Evolutionary conservation across 2,329 filamentous ascomycete species (phyloP), one percentile per base, ranked within the genome.

Genomic region (Herpotrichia juniperi): DNA sequence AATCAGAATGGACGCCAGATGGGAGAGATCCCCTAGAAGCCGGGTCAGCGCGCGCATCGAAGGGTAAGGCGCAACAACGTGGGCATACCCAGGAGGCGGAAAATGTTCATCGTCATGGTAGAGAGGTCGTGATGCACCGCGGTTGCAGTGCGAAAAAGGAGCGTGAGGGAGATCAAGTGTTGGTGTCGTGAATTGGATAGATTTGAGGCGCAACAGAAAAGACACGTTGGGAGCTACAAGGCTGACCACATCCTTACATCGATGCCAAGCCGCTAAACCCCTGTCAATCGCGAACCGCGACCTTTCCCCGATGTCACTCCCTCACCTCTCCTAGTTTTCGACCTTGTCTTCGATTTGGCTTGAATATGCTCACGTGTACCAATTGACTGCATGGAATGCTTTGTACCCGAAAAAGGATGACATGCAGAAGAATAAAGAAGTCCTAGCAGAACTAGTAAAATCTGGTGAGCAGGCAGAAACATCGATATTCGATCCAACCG

Each of bases 1-100:
- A 67, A 99, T 96, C 67, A 96, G 82, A 72, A 99, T 96, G 48
- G 93, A 97, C 59, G 89, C 82, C 67, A 99, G 80, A 82, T 99
- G 94, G 81, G 92, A 97, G 74, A 99, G 85, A 82, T 99, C 94
- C 79, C 87, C 93, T 96, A 63, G 14, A 53, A 32, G 10, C 24
- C 50, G 32, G 43, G 54, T 73, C 58, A 72, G 66, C 58, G 55
- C 48, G 61, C 59, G 57, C 56, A 52, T 63, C 42, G 46, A 49
- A 45, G 43, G 17, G 31, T n/a, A 14, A 40, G 19, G 37, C 37
- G 37, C 37, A 40, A 24, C 16, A 21, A 21, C 19, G 43, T 14
- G 17, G 51, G 62, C 80, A 55, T 78, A 89, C 87, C 87, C 71
- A 85, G 71, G 67, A 89, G 76, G 68, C 87, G 78, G 78, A 90